phyloP scores from a whole-genome alignment of 345 rosid genomes.

The Melastoma malabathricum region DNA sequence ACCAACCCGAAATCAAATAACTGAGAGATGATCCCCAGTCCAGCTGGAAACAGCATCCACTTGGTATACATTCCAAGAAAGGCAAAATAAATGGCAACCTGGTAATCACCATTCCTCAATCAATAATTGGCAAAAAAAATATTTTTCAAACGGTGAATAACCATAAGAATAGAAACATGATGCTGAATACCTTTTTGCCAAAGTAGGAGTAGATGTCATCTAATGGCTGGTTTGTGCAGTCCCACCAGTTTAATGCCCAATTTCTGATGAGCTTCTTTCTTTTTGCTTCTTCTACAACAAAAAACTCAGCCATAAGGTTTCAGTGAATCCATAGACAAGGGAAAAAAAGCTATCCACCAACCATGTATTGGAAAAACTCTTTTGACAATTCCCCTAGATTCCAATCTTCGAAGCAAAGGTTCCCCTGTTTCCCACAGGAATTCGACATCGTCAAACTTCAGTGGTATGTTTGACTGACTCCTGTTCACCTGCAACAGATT shows the following conservation, averaged over 20 bases:
- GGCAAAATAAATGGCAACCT: slow-evolving; percentile 83
- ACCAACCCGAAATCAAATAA: slow-evolving; percentile 67
- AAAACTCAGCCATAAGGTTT: too few relatives aligned
- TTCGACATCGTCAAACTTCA: slow-evolving; percentile 35
- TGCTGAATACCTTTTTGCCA: slow-evolving; percentile 51
- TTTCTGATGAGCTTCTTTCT: slow-evolving; percentile 57
- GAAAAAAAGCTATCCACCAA: slow-evolving; percentile 17
- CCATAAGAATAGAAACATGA: slow-evolving; percentile 1
- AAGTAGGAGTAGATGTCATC: slow-evolving; percentile 81
- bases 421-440: slow-evolving; percentile 58
- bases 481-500: slow-evolving; percentile 38
- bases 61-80: slow-evolving; percentile 83
- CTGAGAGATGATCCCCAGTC: slow-evolving; percentile 43
- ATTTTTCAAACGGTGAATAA: not conserved
- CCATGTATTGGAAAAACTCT: slow-evolving; percentile 82
- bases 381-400: slow-evolving; percentile 52
- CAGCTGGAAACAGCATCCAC: slow-evolving; percentile 81
- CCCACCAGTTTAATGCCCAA: slow-evolving; percentile 76
- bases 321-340: not conserved
- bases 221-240: slow-evolving; percentile 60
- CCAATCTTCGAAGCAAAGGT: slow-evolving; percentile 50
- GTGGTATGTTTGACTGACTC: slow-evolving; percentile 15
- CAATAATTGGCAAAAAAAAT: not conserved
- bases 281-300: slow-evolving; percentile 41
- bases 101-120: slow-evolving; percentile 7